Percentiles rank a stretch among this genome's conserved stretches.
Evolutionary conservation across 2,329 filamentous ascomycete species (phyloP).

Genomic region (Neocucurbitaria cava): DNA sequence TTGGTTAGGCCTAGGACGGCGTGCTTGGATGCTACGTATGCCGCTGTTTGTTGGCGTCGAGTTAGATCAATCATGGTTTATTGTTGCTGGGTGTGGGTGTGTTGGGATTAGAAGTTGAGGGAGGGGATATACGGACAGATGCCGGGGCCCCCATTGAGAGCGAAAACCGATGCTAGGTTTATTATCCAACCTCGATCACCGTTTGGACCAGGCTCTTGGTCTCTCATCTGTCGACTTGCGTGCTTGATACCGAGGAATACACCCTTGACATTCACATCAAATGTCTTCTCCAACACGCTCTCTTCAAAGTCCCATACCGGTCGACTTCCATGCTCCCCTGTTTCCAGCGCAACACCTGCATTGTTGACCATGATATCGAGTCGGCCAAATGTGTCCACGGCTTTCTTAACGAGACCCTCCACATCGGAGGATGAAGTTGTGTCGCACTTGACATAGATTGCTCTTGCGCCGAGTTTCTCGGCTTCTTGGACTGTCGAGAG

Average conservation of each 20-base stretch:
- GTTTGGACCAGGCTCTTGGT: constrained; percentile 49
- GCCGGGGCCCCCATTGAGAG: constrained; percentile 47
- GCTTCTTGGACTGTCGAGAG: constrained; percentile 42
- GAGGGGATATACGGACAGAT: constrained; percentile 29
- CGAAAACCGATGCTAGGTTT: constrained; percentile 61
- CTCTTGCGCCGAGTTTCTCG: constrained; percentile 35
- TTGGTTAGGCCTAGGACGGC: constrained; percentile 60
- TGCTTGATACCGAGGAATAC: constrained; percentile 57
- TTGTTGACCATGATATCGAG: constrained; percentile 58
- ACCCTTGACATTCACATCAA: constrained; percentile 49
- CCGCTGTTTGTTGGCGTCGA: constrained; percentile 3
- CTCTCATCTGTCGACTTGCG: constrained; percentile 58
- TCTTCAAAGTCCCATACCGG: constrained; percentile 58
- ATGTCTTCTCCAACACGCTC: constrained; percentile 53
- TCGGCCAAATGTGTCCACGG: constrained; percentile 56
- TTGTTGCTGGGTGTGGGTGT: not conserved
- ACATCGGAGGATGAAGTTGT: constrained; percentile 54
- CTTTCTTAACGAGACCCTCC: constrained; percentile 49
- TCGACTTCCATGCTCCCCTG: constrained; percentile 25
- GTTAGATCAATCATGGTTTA: not conserved
- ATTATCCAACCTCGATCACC: constrained; percentile 60
- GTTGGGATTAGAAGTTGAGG: not conserved
- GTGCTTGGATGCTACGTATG: constrained; percentile 59
- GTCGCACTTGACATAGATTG: constrained; percentile 51
- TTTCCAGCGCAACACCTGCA: constrained; percentile 57